Conservation (phyloP, 192 early-diverging fungal species). For the Paraglomus brasilianum region DNA sequence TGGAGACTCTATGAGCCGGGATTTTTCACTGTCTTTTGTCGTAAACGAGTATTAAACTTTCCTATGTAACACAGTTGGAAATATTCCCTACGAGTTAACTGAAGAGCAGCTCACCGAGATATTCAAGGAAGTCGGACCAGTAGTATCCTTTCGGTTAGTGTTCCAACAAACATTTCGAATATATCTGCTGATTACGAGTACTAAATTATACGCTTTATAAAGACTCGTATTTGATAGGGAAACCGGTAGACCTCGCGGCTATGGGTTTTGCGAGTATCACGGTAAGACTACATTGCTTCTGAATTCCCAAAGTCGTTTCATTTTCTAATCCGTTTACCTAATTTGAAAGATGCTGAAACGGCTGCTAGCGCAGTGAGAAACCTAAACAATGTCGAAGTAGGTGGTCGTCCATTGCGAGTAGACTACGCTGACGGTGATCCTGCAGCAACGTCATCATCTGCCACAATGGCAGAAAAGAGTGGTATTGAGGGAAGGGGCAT, state of each 20-base stretch:
- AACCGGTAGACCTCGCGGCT: conserved; percentile 85
- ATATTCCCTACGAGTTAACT: conserved; percentile 86
- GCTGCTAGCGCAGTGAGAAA: conserved; percentile 93
- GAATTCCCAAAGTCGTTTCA: conserved; percentile 20
- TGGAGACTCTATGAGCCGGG: neutral
- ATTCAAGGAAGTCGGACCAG: conserved; percentile 90
- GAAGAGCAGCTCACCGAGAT: conserved; percentile 92
- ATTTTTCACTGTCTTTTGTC: neutral
- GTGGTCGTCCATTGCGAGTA: conserved; percentile 84
- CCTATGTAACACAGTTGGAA: conserved; percentile 53
- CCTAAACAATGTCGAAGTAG: conserved; percentile 87
- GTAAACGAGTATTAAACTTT: neutral
- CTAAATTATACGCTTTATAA: neutral
- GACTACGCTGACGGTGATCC: conserved; percentile 87
- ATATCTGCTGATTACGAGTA: neutral
- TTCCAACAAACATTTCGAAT: neutral
- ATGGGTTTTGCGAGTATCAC: conserved; percentile 91
- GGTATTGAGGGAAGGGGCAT: conserved; percentile 27
- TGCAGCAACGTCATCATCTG: conserved; percentile 27
- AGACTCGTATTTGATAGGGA: conserved; percentile 92
- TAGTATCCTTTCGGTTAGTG: conserved; percentile 63
- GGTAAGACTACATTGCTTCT: conserved; percentile 39
- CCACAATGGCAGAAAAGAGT: conserved; percentile 27
- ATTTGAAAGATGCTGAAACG: conserved; percentile 70
- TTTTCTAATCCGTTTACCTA: conserved; percentile 11